Evolutionary conservation across 2,329 filamentous ascomycete species (phyloP), one percentile per base, ranked within the genome.

Genomic region (Coniochaeta hoffmannii): DNA sequence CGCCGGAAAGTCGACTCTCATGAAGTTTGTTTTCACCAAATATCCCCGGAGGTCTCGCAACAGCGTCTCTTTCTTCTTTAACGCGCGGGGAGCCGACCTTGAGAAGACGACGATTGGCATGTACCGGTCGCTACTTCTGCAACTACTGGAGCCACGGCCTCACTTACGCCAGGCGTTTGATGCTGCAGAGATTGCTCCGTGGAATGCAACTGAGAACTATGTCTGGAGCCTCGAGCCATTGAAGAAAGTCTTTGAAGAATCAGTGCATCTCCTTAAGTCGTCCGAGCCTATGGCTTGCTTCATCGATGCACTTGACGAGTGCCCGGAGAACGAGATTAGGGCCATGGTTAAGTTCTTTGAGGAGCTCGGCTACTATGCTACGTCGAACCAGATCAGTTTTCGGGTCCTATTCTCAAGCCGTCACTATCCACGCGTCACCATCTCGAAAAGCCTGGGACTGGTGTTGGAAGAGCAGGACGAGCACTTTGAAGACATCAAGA

Each of bases 301-400:
- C 26, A 61, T 73, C 1, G 76, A 79, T 53, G 77, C 76, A 0
- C 65, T 80, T 1, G 77, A 81, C 35, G 78, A 80, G 58, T 78
- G 75, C 55, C 65, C 75, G 7, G 71, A 76, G 52, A 53, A 62
- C 1, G 64, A 79, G 49, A 63, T 73, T 2, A 66, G 66, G 30
- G 66, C 70, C 0, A 77, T 80, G 72, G 61, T 79, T 1, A 41
- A 60, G 0, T 74, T 73, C 53, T 73, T 80, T 12, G 69, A 77
- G 53, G 59, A 67, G 0, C 55, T 79, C 0, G 67, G 69, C 0
- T 60, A 71, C 2, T 10, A 61, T 0, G 65, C 68, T 2, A 53
- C 62, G 0, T 53, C 61, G 4, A 55, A 26, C 0, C 50, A 53
- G 0, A 44, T 62, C 0, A 3, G 31, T 0, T 60, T 80, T 0